phyloP scores from a whole-genome alignment of 768 basidiomycete genomes.

The Glaciozyma antarctica region DNA sequence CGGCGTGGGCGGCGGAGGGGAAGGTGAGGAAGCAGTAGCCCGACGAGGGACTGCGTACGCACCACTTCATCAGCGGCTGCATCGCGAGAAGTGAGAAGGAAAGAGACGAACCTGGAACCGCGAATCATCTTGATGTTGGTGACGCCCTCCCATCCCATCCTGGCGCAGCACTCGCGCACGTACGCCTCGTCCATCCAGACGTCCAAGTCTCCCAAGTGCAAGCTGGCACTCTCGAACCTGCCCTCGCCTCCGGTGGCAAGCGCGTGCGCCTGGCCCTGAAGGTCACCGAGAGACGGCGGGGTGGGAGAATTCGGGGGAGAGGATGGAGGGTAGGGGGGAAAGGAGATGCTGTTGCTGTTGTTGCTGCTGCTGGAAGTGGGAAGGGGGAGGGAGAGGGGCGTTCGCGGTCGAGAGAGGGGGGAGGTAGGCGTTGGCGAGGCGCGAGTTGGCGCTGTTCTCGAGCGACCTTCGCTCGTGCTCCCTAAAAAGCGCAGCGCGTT shows the following conservation, averaged over 20 bases:
- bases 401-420: slow-evolving; percentile 6
- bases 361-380: not conserved
- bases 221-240: slow-evolving; percentile 13
- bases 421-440: slow-evolving; percentile 6
- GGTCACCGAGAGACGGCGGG: not conserved
- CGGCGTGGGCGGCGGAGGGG: slow-evolving; percentile 58
- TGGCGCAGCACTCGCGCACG: slow-evolving; percentile 70
- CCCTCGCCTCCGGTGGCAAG: slow-evolving; percentile 7
- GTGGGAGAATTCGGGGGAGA: not conserved
- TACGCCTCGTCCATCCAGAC: slow-evolving; percentile 98
- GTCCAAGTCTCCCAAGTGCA: slow-evolving; percentile 65
- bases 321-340: not conserved
- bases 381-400: not conserved
- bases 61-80: slow-evolving; percentile 47
- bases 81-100: not conserved
- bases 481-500: slow-evolving; percentile 14
- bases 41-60: slow-evolving; percentile 50
- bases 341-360: slow-evolving; percentile 7
- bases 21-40: slow-evolving; percentile 85
- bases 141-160: slow-evolving; percentile 70
- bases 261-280: slow-evolving; percentile 2
- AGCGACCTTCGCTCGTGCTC: slow-evolving; percentile 25
- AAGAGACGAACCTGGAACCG: slow-evolving; percentile 45
- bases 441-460: slow-evolving; percentile 17
- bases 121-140: slow-evolving; percentile 55